Base-by-base conservation (phyloP, 768 basidiomycete genomes). In the Holtermannia corniformis region DNA sequence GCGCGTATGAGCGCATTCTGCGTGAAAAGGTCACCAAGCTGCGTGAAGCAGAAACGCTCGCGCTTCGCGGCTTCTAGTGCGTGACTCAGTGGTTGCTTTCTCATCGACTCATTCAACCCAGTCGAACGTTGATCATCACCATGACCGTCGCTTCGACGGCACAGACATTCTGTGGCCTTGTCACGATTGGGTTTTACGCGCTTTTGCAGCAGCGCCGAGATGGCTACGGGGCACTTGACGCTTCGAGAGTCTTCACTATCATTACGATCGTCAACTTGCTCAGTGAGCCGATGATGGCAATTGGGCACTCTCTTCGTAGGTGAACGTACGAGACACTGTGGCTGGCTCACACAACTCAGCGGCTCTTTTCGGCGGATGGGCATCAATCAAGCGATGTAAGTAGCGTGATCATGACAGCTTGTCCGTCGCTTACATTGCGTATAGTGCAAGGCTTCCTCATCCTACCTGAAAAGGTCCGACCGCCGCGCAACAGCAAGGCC, bases 21-120 rank as follows among this genome's bases (percentile, higher is more conserved):
- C 19, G 32, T 19, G 48, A 22, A 14, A 40, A 49, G 26, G 25
- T 54, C n/a, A n/a, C 47, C 5, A 16, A 14, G 0, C 26, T 54
- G 7, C 22, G 52, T 20, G 7, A 20, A 24, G 40, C 21, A 11
- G 52, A 54, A 23, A 41, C 41, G 2, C 25, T 32, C 5, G 47
- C 41, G 0, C 27, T 54, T 14, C 10, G 40, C 4, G 10, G n/a
- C 14, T 54, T 49, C 43, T 54, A 49, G 52, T 54, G 5, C 0
- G 47, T 48, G 32, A 37, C 32, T 37, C 32, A 37, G 7, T 37
- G 32, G 10, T 37, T 7, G 32, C 32, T 37, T 37, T 16, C 10
- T n/a, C n/a, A n/a, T n/a, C n/a, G n/a, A n/a, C n/a, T n/a, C n/a
- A n/a, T n/a, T n/a, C n/a, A n/a, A n/a, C n/a, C n/a, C n/a, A n/a